Conservation (phyloP, 2,329 filamentous ascomycete genomes). For the Podosphaera fusca region DNA sequence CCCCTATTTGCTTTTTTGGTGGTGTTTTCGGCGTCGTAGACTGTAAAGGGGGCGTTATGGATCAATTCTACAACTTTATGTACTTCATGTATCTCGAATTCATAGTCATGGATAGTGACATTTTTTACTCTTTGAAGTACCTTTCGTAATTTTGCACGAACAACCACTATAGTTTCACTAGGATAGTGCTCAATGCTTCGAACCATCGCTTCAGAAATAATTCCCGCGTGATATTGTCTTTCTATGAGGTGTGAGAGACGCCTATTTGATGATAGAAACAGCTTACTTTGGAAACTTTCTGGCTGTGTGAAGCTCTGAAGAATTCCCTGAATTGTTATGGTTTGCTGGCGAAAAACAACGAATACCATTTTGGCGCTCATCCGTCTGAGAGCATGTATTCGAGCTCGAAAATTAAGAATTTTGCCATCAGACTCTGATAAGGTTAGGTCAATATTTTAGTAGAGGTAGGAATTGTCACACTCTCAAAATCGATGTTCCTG, state of each 20-base stretch:
- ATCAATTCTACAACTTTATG: slow-evolving; percentile 37
- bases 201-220: slow-evolving; percentile 51
- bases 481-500: slow-evolving; percentile 13
- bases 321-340: slow-evolving; percentile 65
- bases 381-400: slow-evolving; percentile 57
- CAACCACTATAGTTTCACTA: slow-evolving; percentile 54
- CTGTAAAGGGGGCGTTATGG: slow-evolving; percentile 42
- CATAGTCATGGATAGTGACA: slow-evolving; percentile 51
- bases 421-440: slow-evolving; percentile 10
- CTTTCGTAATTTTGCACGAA: slow-evolving; percentile 49
- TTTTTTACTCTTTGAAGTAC: slow-evolving; percentile 55
- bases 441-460: background rate
- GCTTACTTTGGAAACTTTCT: slow-evolving; percentile 8
- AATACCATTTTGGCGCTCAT: slow-evolving; percentile 70
- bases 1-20: slow-evolving; percentile 30
- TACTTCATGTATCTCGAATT: slow-evolving; percentile 45
- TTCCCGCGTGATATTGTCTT: slow-evolving; percentile 19
- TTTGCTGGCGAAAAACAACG: slow-evolving; percentile 65
- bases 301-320: slow-evolving; percentile 20
- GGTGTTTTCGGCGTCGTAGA: slow-evolving; percentile 43
- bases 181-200: slow-evolving; percentile 71
- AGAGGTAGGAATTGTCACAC: slow-evolving; percentile 5
- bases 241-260: slow-evolving; percentile 2
- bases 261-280: too few relatives aligned
- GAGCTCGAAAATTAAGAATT: slow-evolving; percentile 33